Base-by-base conservation (phyloP, 345 rosid genomes). In the Syzygium jambos region DNA sequence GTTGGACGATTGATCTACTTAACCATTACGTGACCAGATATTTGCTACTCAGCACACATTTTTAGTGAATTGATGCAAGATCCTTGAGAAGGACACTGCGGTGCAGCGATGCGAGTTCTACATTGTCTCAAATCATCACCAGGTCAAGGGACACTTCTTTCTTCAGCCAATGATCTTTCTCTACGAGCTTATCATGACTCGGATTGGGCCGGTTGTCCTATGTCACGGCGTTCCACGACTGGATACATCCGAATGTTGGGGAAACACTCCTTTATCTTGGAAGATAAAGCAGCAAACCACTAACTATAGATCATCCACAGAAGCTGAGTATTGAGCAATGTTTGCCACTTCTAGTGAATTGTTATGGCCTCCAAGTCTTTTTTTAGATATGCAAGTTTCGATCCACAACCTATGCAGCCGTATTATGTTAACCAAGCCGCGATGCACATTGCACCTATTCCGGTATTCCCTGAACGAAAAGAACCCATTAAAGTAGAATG, bases 271-370 rank as follows among this genome's bases (percentile, higher is more conserved):
- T 2, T 16, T 85, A 1, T 89, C 87, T 9, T 84, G 85, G 78
- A 73, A 85, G 10, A 84, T 78, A 6, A 43, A 51, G 52, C 85
- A 87, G 23, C 52, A 89, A 14, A 34, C 78, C 15, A 52, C 22
- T 2, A 80, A 51, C 8, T 54, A 77, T 56, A 22, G 65, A 1
- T 89, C 87, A 1, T 89, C 65, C 6, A 51, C 65, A 1, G 49
- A 89, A 55, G 84, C 82, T 4, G 30, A 87, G 52, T 78, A 89
- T 59, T 53, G 84, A 2, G 83, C 90, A 21, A 87, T 87, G 89
- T 78, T 53, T 6, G 49, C 73, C 6, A 73, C 82, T 21, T 5
- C 41, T 29, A 65, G 78, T 14, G 78, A 29, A 65, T 29, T 65
- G 41, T 30, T 29, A 15, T 65, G 78, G 22, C 41, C 41, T 65